Conservation (phyloP, 1,284 basidiomycete species). For the Wallemia hederae region DNA sequence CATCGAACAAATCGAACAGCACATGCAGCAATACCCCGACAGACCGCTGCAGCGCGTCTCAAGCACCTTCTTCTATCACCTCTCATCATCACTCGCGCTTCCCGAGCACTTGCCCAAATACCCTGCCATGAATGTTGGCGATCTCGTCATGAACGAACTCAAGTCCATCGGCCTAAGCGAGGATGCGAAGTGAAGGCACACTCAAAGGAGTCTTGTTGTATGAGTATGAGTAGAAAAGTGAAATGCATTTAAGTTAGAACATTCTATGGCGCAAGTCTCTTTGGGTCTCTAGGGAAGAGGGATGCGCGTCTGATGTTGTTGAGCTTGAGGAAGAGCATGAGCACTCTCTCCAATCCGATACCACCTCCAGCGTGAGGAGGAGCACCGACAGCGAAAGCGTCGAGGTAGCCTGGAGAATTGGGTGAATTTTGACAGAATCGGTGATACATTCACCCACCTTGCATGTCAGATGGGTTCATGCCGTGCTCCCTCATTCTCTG, state of each 20-base stretch:
- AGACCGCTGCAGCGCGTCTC: slow-evolving; percentile 72
- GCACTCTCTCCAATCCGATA: slow-evolving; percentile 58
- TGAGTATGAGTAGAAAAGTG: background rate
- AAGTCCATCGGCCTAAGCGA: background rate
- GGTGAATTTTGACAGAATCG: background rate
- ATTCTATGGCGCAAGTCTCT: slow-evolving; percentile 9
- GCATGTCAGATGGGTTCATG: slow-evolving; percentile 8
- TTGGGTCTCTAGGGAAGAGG: slow-evolving; percentile 79
- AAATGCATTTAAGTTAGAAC: background rate
- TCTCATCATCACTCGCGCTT: background rate
- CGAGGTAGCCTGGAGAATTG: slow-evolving; percentile 28
- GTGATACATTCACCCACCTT: slow-evolving; percentile 4
- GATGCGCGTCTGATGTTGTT: slow-evolving; percentile 84
- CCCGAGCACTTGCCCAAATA: background rate
- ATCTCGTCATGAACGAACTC: background rate
- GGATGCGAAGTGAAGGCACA: background rate
- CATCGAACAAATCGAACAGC: slow-evolving; percentile 30
- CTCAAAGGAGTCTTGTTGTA: too few relatives aligned
- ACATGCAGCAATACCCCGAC: slow-evolving; percentile 28
- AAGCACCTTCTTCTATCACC: slow-evolving; percentile 31
- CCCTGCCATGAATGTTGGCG: background rate
- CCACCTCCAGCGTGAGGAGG: slow-evolving; percentile 38
- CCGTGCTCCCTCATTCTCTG: slow-evolving; percentile 34
- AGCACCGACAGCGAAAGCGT: slow-evolving; percentile 80
- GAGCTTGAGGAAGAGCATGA: slow-evolving; percentile 82